Base-by-base conservation (phyloP, 2,329 filamentous ascomycete genomes). In the Arthroderma sp. region DNA sequence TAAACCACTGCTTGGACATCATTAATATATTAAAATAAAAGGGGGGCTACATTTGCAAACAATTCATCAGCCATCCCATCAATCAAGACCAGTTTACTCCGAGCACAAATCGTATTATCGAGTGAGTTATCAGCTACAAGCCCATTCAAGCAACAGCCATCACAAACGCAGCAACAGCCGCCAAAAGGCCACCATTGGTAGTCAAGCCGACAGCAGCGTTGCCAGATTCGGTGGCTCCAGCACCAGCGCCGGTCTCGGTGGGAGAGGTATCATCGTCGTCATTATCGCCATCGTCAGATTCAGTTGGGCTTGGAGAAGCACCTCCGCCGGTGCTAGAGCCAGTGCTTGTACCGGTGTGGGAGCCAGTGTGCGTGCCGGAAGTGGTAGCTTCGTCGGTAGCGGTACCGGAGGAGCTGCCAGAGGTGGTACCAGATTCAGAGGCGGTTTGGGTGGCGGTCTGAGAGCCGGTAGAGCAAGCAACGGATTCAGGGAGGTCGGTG, bases 401-500 rank as follows among this genome's bases (percentile, higher is more conserved):
- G 6, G 57, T 55, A 42, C 59, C 52, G 34, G 59, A 56, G 47
- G 62, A 49, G 15, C 54, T 48, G 6, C 29, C 33, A 29, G 49
- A 46, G 11, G 44, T 34, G 10, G 43, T 40, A 22, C 15, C 15
- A 27, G 50, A 50, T 29, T 44, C 39, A 11, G 53, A 51, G 11
- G 28, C 32, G 27, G 50, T 51, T n/a, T 29, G n/a, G 22, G 36
- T 46, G 38, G 45, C 34, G 15, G 15, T 29, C 11, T 27, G 29
- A 11, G 47, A 40, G 28, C 36, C 43, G 8, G 50, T 50, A 8
- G 47, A 31, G 50, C 62, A 65, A 43, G 50, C 54, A 28, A 60
- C 58, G 30, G 53, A 47, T 40, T 52, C 46, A 45, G 63, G 63
- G 27, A 67, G 52, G 41, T 60, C 52, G 30, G 52, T 62, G 40